phyloP scores from a whole-genome alignment of 1,284 basidiomycete species.

The Marasmius sp. region DNA sequence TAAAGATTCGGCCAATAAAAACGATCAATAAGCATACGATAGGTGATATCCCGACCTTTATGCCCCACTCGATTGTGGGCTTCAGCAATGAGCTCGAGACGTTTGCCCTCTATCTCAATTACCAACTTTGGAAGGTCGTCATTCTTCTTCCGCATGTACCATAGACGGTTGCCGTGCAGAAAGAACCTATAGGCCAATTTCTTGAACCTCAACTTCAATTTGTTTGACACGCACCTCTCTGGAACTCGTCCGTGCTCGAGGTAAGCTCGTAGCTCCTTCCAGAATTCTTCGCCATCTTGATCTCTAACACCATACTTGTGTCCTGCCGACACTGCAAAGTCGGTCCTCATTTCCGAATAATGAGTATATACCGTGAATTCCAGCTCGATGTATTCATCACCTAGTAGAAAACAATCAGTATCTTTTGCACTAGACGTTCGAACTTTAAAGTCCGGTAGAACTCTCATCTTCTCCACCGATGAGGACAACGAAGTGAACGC shows the following conservation, averaged over 20 bases:
- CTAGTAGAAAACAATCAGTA: slow-evolving; percentile 6
- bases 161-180: too few species aligned
- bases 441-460: background rate
- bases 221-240: too few species aligned
- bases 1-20: slow-evolving; percentile 34
- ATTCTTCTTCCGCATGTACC: too few species aligned
- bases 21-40: slow-evolving; percentile 20
- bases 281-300: background rate
- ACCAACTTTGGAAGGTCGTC: too few species aligned
- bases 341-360: background rate
- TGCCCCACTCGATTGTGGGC: slow-evolving; percentile 28
- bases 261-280: background rate
- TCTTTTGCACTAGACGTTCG: background rate
- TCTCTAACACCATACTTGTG: background rate
- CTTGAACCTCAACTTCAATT: too few species aligned
- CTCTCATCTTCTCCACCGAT: background rate
- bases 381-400: background rate
- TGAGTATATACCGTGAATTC: background rate
- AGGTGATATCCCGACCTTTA: slow-evolving; percentile 26
- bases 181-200: too few species aligned
- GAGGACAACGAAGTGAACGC: background rate
- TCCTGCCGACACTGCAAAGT: background rate
- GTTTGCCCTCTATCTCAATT: too few species aligned
- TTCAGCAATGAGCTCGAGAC: too few species aligned
- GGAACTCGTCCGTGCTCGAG: too few species aligned